These are phyloP conservation scores for Acaromyces ingoldii DNA, from an alignment of 1,284 basidiomycete species.

Conservation along the genomic window DNA sequence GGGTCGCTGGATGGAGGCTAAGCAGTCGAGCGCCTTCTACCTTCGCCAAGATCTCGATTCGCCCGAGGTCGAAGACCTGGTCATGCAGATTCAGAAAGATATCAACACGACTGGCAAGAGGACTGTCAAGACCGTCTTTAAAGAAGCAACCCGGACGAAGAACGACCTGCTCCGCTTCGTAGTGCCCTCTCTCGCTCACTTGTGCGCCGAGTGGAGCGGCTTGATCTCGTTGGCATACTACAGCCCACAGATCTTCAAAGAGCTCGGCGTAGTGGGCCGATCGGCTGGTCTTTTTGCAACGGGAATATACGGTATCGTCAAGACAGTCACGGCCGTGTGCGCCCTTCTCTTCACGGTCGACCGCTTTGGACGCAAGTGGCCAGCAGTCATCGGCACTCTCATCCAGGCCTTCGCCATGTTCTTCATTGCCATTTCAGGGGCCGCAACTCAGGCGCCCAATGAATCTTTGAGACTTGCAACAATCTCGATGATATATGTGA, in stretches of 20 bases:
- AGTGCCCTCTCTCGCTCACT: neutral
- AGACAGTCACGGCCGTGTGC: slow-evolving; percentile 2
- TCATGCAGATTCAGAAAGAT: neutral
- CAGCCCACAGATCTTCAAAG: slow-evolving; percentile 3
- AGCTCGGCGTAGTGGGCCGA: slow-evolving; percentile 1
- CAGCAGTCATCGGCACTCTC: neutral
- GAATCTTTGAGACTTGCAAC: neutral
- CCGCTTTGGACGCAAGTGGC: slow-evolving; percentile 4
- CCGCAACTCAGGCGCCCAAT: slow-evolving; percentile 2
- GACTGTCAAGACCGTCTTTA: neutral
- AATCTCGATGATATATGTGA: too few species aligned
- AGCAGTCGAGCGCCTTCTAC: too few species aligned
- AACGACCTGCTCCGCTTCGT: neutral
- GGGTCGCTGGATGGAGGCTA: too few species aligned
- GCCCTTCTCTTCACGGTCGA: slow-evolving; percentile 5
- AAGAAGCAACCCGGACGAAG: neutral
- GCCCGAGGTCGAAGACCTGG: neutral
- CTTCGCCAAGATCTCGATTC: neutral
- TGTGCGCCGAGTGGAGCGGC: too few species aligned
- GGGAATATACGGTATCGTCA: slow-evolving; percentile 10
- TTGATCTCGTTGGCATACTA: neutral
- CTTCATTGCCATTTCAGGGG: slow-evolving; percentile 7
- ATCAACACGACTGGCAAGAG: neutral
- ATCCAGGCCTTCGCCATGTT: neutral
- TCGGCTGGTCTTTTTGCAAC: slow-evolving; percentile 8